A percentile compares a stretch with the other conserved stretches of the same genome.
phyloP scores from a whole-genome alignment of 805 yeast species.

The Wickerhamiella lipophila region DNA sequence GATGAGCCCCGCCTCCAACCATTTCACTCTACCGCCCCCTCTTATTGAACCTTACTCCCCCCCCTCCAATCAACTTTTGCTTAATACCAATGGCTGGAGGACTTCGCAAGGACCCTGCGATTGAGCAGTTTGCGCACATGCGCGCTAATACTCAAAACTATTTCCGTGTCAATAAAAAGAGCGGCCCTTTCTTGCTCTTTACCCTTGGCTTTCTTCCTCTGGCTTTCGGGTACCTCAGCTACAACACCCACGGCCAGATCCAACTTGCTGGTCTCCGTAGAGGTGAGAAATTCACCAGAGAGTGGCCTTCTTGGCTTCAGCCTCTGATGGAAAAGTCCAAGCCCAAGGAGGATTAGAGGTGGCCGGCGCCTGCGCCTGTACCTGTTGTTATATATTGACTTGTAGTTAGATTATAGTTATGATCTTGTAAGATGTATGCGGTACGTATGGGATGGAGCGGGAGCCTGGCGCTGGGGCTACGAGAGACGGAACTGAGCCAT shows the following conservation, averaged over 20 bases:
- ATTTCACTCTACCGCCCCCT: too few relatives aligned
- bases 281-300: slow-evolving; percentile 18
- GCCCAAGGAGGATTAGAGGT: neutral
- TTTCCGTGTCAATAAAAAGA: slow-evolving; percentile 24
- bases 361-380: too few relatives aligned
- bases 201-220: slow-evolving; percentile 27
- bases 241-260: slow-evolving; percentile 25
- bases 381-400: too few relatives aligned
- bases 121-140: slow-evolving; percentile 28
- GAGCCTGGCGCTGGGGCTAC: too few relatives aligned
- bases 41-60: too few relatives aligned
- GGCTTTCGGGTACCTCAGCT: slow-evolving; percentile 27
- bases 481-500: too few relatives aligned
- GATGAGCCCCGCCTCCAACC: too few relatives aligned
- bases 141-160: slow-evolving; percentile 23
- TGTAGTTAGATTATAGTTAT: too few relatives aligned
- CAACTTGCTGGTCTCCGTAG: slow-evolving; percentile 23
- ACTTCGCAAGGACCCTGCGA: slow-evolving; percentile 27
- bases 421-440: too few relatives aligned
- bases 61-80: slow-evolving; percentile 9
- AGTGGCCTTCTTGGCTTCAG: slow-evolving; percentile 14
- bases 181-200: slow-evolving; percentile 25
- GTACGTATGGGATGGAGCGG: too few relatives aligned
- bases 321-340: neutral
- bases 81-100: slow-evolving; percentile 23